These are phyloP conservation scores for Starmerella ratchasimensis DNA, from an alignment of 805 yeast species.

Conservation along the genomic window DNA sequence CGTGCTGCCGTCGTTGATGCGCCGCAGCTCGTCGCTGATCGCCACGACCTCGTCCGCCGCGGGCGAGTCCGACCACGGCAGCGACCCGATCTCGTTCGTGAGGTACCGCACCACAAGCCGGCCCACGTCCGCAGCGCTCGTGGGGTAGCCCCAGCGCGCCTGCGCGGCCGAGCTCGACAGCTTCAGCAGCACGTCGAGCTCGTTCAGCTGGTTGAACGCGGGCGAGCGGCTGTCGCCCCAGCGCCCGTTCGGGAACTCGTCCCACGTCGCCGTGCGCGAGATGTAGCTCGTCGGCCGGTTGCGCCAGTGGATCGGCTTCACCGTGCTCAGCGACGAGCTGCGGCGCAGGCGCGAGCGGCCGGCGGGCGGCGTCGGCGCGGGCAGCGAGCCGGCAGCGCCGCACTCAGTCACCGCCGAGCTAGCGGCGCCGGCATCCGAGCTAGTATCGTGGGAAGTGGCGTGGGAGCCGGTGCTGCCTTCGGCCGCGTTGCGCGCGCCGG, in stretches of 20 bases:
- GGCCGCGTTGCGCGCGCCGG: neutral
- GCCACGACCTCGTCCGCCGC: conserved; percentile 59
- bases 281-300: conserved; percentile 82
- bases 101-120: conserved; percentile 55
- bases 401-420: conserved; percentile 89
- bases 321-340: conserved; percentile 23
- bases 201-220: conserved; percentile 83
- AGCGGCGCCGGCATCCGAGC: conserved; percentile 15
- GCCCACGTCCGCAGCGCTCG: conserved; percentile 42
- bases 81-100: conserved; percentile 51
- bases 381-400: conserved; percentile 68
- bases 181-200: conserved; percentile 66
- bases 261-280: conserved; percentile 86
- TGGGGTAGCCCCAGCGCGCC: conserved; percentile 82
- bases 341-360: conserved; percentile 12
- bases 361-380: conserved; percentile 22
- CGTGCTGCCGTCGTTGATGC: conserved; percentile 46
- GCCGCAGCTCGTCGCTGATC: conserved; percentile 44
- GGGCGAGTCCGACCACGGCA: conserved; percentile 95
- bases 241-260: conserved; percentile 96
- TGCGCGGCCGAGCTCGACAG: conserved; percentile 61
- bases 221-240: conserved; percentile 99
- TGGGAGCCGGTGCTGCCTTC: neutral
- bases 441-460: too few relatives aligned
- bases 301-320: conserved; percentile 94